These are phyloP conservation scores for Exserohilum rostratum DNA, from an alignment of 2,329 filamentous ascomycete genomes.

Conservation along the genomic window DNA sequence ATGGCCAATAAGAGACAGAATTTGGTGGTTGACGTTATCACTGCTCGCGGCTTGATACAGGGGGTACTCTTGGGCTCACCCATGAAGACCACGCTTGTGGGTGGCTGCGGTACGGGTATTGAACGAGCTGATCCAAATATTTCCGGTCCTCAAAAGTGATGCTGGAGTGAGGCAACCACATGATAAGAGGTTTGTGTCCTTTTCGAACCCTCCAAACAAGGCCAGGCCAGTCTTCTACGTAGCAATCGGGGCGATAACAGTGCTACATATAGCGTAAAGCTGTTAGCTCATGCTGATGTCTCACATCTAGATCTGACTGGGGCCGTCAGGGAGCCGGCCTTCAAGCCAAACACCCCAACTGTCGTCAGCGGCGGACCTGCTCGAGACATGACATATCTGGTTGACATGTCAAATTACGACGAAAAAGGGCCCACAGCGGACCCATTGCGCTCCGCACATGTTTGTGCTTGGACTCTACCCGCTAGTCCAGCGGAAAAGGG, in stretches of 20 bases:
- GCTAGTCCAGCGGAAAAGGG: slow-evolving; percentile 5
- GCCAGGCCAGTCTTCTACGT: background rate
- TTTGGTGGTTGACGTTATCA: slow-evolving; percentile 22
- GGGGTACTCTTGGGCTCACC: slow-evolving; percentile 23
- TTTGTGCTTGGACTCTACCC: slow-evolving; percentile 8
- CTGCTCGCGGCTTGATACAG: slow-evolving; percentile 33
- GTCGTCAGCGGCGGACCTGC: slow-evolving; percentile 21
- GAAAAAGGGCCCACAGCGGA: background rate
- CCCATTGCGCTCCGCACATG: slow-evolving; percentile 6
- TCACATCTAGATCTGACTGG: slow-evolving; percentile 1
- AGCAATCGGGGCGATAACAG: background rate
- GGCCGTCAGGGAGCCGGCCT: background rate
- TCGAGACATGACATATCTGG: slow-evolving; percentile 11
- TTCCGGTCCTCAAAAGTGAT: background rate
- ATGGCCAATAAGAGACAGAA: slow-evolving; percentile 33
- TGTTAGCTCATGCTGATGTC: background rate
- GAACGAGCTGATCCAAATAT: slow-evolving; percentile 4
- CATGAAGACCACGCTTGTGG: slow-evolving; percentile 1
- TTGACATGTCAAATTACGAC: slow-evolving; percentile 11
- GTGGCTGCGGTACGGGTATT: background rate
- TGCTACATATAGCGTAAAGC: slow-evolving; percentile 1
- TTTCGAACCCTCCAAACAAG: background rate
- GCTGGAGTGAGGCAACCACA: background rate
- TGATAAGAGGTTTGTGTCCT: background rate
- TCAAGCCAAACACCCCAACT: slow-evolving; percentile 8